Percentiles rank a stretch among this genome's conserved stretches.
Conservation (phyloP, 768 basidiomycete species). For the Fomitopsis serialis region DNA sequence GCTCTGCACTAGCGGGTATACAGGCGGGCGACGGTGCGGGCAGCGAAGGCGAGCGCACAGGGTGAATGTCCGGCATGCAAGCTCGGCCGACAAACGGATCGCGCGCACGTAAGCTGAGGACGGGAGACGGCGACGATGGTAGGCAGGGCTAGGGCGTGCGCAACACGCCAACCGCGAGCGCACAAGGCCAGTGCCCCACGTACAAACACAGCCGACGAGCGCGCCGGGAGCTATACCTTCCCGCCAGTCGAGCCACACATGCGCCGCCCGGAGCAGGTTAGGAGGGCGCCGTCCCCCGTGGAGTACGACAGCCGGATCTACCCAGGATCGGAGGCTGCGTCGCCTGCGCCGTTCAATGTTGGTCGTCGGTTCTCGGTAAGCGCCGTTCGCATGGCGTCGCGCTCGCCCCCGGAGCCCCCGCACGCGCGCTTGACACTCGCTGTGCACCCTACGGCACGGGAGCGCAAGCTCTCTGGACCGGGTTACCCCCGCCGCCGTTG, state of each 20-base stretch:
- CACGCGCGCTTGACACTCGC: not conserved
- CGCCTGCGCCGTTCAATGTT: conserved; percentile 46
- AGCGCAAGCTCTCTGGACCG: conserved; percentile 1
- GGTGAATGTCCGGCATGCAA: no score
- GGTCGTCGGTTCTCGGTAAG: conserved; percentile 44
- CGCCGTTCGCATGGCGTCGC: conserved; percentile 44
- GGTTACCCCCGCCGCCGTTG: not conserved
- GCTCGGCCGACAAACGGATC: no score
- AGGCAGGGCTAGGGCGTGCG: no score
- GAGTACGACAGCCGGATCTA: conserved; percentile 27
- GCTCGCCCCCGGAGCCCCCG: conserved; percentile 5
- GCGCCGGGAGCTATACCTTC: conserved; percentile 21
- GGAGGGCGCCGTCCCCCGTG: conserved; percentile 24
- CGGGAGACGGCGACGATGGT: no score
- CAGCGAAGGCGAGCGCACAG: no score
- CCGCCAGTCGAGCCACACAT: conserved; percentile 12
- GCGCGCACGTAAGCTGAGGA: no score
- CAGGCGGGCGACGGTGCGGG: no score
- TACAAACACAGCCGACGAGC: no score
- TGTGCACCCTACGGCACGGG: not conserved
- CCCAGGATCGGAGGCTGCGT: conserved; percentile 35
- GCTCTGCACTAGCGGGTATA: no score
- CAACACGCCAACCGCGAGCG: no score
- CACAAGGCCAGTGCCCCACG: no score
- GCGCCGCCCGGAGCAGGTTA: conserved; percentile 15